Conservation (phyloP, 2,329 filamentous ascomycete species). For the Parastagonospora avenae region DNA sequence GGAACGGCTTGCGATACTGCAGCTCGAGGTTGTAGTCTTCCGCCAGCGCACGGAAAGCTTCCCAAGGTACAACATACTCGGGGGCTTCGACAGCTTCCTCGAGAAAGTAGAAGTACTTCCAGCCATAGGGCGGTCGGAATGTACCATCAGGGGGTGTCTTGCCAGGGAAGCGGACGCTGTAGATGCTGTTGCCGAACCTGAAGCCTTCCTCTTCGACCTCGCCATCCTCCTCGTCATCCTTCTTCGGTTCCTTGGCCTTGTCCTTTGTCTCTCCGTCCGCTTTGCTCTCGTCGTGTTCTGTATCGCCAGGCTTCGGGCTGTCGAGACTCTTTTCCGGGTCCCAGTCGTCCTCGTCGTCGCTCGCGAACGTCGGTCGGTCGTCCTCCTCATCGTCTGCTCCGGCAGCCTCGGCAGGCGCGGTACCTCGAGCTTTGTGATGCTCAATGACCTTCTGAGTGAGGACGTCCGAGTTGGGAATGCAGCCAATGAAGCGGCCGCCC, state of each 20-base stretch:
- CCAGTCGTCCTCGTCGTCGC: constrained; percentile 49
- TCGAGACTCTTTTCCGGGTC: constrained; percentile 54
- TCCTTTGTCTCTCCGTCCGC: constrained; percentile 29
- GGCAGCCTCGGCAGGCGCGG: constrained; percentile 45
- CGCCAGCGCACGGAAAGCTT: constrained; percentile 91
- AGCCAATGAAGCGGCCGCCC: constrained; percentile 90
- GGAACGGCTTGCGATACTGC: constrained; percentile 89
- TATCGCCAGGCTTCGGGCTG: constrained; percentile 40
- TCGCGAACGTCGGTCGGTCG: constrained; percentile 43
- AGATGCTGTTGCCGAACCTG: constrained; percentile 93
- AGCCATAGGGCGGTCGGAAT: constrained; percentile 93
- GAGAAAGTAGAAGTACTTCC: constrained; percentile 97
- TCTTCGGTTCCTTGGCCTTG: constrained; percentile 30
- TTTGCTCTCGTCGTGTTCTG: constrained; percentile 40
- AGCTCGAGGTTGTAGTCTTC: constrained; percentile 97
- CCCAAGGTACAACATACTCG: constrained; percentile 98
- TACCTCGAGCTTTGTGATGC: constrained; percentile 65
- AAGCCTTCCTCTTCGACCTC: constrained; percentile 55
- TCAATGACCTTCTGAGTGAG: constrained; percentile 78
- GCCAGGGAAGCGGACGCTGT: constrained; percentile 85
- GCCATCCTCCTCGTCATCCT: constrained; percentile 56
- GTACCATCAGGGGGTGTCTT: constrained; percentile 83
- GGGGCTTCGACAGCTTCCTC: constrained; percentile 95
- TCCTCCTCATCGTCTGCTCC: constrained; percentile 33
- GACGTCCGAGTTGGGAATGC: constrained; percentile 95